phyloP scores from a whole-genome alignment of 2,329 filamentous ascomycete genomes.

The Trichoderma koningii region DNA sequence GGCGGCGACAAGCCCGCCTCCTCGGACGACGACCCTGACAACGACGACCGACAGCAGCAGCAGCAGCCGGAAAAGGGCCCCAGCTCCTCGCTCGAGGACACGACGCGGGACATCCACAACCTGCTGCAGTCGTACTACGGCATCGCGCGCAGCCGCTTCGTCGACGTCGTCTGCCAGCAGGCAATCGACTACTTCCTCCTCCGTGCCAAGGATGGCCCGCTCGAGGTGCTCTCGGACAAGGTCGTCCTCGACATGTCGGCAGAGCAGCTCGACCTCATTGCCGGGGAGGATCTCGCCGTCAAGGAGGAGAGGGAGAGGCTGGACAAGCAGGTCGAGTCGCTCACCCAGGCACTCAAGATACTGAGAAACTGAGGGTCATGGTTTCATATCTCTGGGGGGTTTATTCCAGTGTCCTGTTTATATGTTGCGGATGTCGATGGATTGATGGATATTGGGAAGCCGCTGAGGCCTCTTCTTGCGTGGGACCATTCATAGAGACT shows the following conservation, averaged over 20 bases:
- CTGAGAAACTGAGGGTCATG: conserved; percentile 25
- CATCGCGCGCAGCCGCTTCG: conserved; percentile 61
- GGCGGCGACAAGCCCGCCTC: neutral
- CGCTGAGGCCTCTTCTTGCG: neutral
- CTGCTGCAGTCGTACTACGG: conserved; percentile 64
- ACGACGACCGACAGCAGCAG: too few relatives aligned
- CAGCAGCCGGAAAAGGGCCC: neutral
- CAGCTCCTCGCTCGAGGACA: conserved; percentile 36
- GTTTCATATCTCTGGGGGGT: fast-evolving
- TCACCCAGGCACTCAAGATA: conserved; percentile 43
- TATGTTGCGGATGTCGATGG: too few relatives aligned
- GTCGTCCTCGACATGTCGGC: conserved; percentile 52
- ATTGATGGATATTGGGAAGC: neutral
- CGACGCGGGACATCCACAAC: conserved; percentile 54
- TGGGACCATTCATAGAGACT: neutral
- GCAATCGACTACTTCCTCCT: conserved; percentile 58
- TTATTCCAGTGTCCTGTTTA: too few relatives aligned
- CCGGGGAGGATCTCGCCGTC: conserved; percentile 50
- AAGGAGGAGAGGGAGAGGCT: conserved; percentile 44
- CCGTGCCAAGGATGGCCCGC: conserved; percentile 50
- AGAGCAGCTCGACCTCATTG: conserved; percentile 56
- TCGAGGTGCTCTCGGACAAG: conserved; percentile 54
- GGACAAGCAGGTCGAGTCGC: conserved; percentile 47
- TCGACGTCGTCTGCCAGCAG: conserved; percentile 64
- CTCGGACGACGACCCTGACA: too few relatives aligned